Conservation (phyloP, 2,329 filamentous ascomycete genomes). For the Dothistroma pini region DNA sequence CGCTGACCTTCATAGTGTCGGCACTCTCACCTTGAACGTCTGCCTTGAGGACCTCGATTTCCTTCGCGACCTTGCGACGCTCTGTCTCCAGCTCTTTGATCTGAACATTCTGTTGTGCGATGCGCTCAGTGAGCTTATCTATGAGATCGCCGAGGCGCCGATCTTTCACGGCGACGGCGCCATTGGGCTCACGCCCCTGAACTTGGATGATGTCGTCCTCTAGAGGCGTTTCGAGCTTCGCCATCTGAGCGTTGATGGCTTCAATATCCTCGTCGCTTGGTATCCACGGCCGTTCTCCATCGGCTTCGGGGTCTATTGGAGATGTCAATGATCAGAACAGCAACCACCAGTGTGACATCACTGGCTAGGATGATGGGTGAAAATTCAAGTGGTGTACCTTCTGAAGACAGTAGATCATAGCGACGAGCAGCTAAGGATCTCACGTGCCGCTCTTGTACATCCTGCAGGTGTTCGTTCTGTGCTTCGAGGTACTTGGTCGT, state of each 20-base stretch:
- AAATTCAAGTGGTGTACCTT: background rate
- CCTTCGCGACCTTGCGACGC: slow-evolving; percentile 17
- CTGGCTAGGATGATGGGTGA: background rate
- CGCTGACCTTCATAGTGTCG: slow-evolving; percentile 7
- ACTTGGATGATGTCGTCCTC: slow-evolving; percentile 21
- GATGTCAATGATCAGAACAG: background rate
- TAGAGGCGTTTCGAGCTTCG: slow-evolving; percentile 18
- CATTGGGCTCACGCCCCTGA: slow-evolving; percentile 7
- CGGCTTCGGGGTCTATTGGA: background rate
- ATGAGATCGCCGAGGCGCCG: slow-evolving; percentile 22
- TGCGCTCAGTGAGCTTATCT: slow-evolving; percentile 14
- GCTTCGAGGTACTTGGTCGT: background rate
- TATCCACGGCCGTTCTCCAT: background rate
- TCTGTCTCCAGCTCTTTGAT: slow-evolving; percentile 16
- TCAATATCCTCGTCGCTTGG: slow-evolving; percentile 21
- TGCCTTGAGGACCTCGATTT: slow-evolving; percentile 19
- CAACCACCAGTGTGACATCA: background rate
- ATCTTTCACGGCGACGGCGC: slow-evolving; percentile 1
- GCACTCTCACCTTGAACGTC: slow-evolving; percentile 15
- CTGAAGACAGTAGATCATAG: background rate
- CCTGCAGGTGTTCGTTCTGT: background rate
- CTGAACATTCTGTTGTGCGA: slow-evolving; percentile 13
- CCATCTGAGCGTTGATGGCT: slow-evolving; percentile 11
- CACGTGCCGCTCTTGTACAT: background rate
- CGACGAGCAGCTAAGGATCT: background rate